Evolutionary conservation across 192 early-diverging fungal species (phyloP), one percentile per base, ranked within the genome.

Genomic region (Gonapodya sp.): DNA sequence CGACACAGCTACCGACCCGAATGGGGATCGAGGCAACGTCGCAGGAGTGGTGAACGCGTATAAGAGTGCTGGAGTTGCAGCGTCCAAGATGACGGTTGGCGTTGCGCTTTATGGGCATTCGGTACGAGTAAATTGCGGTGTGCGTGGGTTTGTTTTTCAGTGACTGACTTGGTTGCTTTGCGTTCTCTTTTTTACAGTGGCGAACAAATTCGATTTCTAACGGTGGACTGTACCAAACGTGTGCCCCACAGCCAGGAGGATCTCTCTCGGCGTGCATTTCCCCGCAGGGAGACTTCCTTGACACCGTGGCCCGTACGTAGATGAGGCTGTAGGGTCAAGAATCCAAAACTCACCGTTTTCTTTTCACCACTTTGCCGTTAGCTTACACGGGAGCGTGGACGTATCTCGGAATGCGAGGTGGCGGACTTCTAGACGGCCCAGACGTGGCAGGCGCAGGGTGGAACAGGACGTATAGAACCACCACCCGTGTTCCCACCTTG

Each of bases 1-100:
- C 74, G 79, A 80, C 36, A 80, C 36, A 75, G 64, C 36, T 34
- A 80, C 36, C 0, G 79, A 80, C 32, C 36, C 36, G 73, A 80
- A 80, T 80, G 79, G 79, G 46, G 46, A 64, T 64, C 46, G 46
- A 64, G 46, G 46, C 46, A 64, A 64, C 46, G 46, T 64, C 46
- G 46, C 46, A 64, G 46, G 46, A 64, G 46, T 64, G 46, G 46
- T 64, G 46, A 64, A 64, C 46, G 46, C 46, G 46, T 64, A 64
- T 64, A 64, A 64, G 46, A 64, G 46, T 64, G 46, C 46, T 8
- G 46, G 46, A 64, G 46, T 64, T 64, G 46, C 8, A 64, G 46
- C 46, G 46, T 64, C 46, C 46, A 64, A 64, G 46, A 64, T 64
- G 46, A 64, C 46, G 46, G 46, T 64, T 64, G 46, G 46, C 46